phyloP scores from a whole-genome alignment of 371 early-diverging fungal genomes.

The Phascolomyces articulosus region DNA sequence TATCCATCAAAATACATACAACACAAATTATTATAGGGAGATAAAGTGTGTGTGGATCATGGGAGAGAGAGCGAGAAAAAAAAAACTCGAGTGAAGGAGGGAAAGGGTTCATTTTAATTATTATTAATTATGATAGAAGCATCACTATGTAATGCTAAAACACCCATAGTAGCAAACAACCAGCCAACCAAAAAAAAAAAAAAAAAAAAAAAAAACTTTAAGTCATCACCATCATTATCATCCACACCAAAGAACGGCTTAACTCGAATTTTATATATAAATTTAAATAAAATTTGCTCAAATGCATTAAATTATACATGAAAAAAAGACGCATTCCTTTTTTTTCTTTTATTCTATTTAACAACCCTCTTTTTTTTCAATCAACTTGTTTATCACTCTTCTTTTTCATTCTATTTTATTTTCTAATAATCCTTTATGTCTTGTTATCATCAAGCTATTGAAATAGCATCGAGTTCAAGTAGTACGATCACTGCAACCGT shows the following conservation, averaged over 20 bases:
- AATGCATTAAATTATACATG: background rate
- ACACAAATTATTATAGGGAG: background rate
- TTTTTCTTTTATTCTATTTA: background rate
- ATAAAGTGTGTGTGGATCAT: no score
- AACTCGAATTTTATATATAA: background rate
- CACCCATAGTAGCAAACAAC: no score
- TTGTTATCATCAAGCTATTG: conserved; percentile 5
- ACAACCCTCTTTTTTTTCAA: background rate
- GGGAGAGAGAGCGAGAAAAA: no score
- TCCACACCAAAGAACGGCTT: no score
- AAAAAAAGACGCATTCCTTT: background rate
- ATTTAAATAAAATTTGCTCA: background rate
- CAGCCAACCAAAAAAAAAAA: no score
- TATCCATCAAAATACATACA: no score
- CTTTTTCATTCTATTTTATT: background rate
- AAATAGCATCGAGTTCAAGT: background rate
- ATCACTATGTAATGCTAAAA: no score
- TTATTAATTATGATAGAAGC: no score
- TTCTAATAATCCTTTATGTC: background rate
- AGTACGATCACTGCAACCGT: background rate
- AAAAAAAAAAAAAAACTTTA: no score
- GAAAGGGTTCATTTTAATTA: no score
- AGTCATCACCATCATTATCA: no score
- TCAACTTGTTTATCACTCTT: background rate
- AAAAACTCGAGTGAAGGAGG: no score